Evolutionary conservation across 768 basidiomycete species (phyloP), one percentile per base, ranked within the genome.

Genomic region (Boletus rubropictus): DNA sequence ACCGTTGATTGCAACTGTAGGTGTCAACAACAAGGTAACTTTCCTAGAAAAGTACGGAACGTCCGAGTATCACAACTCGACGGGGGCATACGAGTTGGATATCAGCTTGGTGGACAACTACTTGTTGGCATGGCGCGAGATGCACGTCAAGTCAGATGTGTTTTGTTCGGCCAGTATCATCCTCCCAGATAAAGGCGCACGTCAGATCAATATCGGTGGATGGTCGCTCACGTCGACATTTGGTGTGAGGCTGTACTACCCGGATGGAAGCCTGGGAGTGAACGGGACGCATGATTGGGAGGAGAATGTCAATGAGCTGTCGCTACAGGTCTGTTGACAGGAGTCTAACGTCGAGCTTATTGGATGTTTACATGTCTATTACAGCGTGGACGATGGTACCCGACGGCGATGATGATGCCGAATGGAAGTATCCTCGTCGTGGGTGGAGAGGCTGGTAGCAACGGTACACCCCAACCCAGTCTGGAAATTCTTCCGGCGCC

Each of bases 261-360:
- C 88, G 1, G 75, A 82, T 54, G 87, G 88, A 21, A 67, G 59
- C 1, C 65, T 76, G 4, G 88, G 88, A 1, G 77, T 81, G 24
- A 86, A 86, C 51, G 78, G 80, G 6, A 88, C 84, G 5, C 81
- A 80, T 44, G 84, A 89, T 54, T 90, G 88, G 88, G 76, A 89
- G 62, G 87, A 89, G 62, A 78, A 89, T 52, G 70, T 68, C 32
- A 51, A 75, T 0, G 72, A 74, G 32, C 70, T 89, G 2, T 52
- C 65, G 3, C 71, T 89, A 21, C 86, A 88, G 74, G 82, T 82
- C 35, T 25, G 68, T 59, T 17, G 1, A 25, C 2, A 3, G n/a
- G n/a, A n/a, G 22, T 5, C 8, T 18, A 1, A 7, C 7, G 4
- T 25, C 7, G 10, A 15, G 7, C 1, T 0, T 17, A 9, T 44